Percentiles rank a stretch among this genome's conserved stretches.
Conservation (phyloP, 805 yeast species). For the Barnettozyma wickerhamii region DNA sequence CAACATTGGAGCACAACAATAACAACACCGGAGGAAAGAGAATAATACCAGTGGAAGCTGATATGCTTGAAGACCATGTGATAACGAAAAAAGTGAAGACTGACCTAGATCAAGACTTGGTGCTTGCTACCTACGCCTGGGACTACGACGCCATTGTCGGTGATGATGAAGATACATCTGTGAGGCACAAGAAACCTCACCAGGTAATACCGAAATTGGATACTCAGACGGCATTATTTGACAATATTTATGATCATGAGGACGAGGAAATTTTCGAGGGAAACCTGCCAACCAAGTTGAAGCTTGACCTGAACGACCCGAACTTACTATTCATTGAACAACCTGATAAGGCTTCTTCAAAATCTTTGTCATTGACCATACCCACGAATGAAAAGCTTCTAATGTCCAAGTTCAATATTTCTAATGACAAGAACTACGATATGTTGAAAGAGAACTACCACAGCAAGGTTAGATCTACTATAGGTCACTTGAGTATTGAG, state of each 20-base stretch:
- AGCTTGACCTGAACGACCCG: conserved; percentile 85
- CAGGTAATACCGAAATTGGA: conserved; percentile 4
- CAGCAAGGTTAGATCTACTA: conserved; percentile 86
- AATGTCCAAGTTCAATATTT: conserved; percentile 66
- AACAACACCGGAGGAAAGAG: conserved; percentile 13
- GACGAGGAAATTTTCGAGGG: conserved; percentile 80
- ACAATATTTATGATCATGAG: conserved; percentile 40
- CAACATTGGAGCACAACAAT: conserved; percentile 17
- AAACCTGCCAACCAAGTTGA: conserved; percentile 35
- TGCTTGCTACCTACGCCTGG: conserved; percentile 76
- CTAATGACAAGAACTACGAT: conserved; percentile 87
- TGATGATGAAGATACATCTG: conserved; percentile 24
- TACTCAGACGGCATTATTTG: conserved; percentile 2
- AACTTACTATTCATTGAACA: conserved; percentile 62
- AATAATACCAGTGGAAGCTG: conserved; percentile 13
- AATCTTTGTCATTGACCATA: conserved; percentile 24
- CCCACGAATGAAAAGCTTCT: conserved; percentile 54
- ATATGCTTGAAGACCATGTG: conserved; percentile 11
- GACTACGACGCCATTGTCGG: conserved; percentile 60
- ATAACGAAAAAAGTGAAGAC: conserved; percentile 14
- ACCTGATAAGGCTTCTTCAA: conserved; percentile 14
- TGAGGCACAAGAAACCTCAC: background rate
- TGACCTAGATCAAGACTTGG: conserved; percentile 42
- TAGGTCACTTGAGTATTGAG: conserved; percentile 86
- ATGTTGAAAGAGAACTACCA: conserved; percentile 80